Evolutionary conservation across 129 eudicot species (phyloP).

Genomic region (Rutidosis leptorrhynchoides): DNA sequence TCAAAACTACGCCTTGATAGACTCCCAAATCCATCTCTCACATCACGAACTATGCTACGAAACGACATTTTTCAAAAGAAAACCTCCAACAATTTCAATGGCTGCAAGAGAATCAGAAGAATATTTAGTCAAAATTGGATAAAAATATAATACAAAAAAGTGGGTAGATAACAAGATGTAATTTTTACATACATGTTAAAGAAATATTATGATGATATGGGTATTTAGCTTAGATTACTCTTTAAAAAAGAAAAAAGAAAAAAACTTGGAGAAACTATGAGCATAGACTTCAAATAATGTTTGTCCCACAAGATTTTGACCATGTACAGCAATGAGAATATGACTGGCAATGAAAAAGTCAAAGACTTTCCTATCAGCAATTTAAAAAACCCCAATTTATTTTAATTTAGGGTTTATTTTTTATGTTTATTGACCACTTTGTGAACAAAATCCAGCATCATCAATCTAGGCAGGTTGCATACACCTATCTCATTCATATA

Average conservation of each 20-base stretch:
- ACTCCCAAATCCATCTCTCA: slow-evolving; percentile 85
- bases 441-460: slow-evolving; percentile 23
- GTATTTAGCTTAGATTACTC: slow-evolving; percentile 17
- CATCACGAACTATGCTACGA: slow-evolving; percentile 82
- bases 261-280: not conserved
- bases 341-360: slow-evolving; percentile 26
- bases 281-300: slow-evolving; percentile 14
- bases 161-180: not conserved
- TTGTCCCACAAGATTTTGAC: slow-evolving; percentile 22
- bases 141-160: slow-evolving; percentile 9
- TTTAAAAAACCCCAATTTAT: slow-evolving; percentile 19
- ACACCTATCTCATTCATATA: slow-evolving; percentile 21
- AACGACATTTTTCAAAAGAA: slow-evolving; percentile 64
- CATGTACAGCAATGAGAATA: slow-evolving; percentile 15
- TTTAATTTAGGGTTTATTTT: not conserved
- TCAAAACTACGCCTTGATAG: slow-evolving; percentile 76
- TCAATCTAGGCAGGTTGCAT: slow-evolving; percentile 30
- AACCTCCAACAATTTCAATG: slow-evolving; percentile 13
- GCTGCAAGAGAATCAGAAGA: slow-evolving; percentile 41
- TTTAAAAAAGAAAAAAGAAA: slow-evolving; percentile 13
- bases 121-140: slow-evolving; percentile 12
- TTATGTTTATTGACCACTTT: not conserved
- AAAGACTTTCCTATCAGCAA: slow-evolving; percentile 25
- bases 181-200: slow-evolving; percentile 25
- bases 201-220: slow-evolving; percentile 12